Percentiles rank a stretch among this genome's conserved stretches.
Evolutionary conservation across 495 filamentous ascomycete species (phyloP).

Genomic region (Neohortaea acidophila): DNA sequence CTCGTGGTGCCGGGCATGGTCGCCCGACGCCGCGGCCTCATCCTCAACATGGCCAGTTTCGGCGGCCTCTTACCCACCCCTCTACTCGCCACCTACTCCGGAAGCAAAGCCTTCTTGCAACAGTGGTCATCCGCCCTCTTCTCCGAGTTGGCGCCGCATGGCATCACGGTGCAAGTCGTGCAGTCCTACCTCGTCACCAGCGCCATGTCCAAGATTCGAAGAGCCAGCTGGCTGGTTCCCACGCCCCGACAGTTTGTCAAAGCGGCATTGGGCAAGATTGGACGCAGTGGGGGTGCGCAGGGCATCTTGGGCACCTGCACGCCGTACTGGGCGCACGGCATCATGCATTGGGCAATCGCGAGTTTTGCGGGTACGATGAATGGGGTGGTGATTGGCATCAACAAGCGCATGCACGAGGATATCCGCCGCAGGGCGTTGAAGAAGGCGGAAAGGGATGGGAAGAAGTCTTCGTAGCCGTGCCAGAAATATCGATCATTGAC

Average conservation of each 20-base stretch:
- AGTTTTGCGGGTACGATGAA: conserved; percentile 53
- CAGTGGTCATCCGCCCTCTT: conserved; percentile 84
- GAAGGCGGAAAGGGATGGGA: conserved; percentile 72
- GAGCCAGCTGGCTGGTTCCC: conserved; percentile 59
- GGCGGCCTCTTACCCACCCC: conserved; percentile 83
- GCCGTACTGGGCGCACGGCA: conserved; percentile 79
- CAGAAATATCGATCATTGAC: too few species aligned
- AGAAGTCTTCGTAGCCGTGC: too few species aligned
- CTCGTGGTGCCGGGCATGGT: conserved; percentile 75
- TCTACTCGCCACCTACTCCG: conserved; percentile 89
- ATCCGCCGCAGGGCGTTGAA: conserved; percentile 78
- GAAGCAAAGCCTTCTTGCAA: conserved; percentile 95
- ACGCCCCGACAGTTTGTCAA: conserved; percentile 70
- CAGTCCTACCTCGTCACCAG: conserved; percentile 84
- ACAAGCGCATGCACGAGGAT: conserved; percentile 65
- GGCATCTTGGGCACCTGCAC: conserved; percentile 66
- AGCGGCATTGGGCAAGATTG: conserved; percentile 65
- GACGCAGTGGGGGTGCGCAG: conserved; percentile 58
- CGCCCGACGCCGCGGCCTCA: conserved; percentile 65
- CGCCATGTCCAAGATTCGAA: conserved; percentile 90
- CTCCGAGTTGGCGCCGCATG: conserved; percentile 61
- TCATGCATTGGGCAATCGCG: conserved; percentile 74
- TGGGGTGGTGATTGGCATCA: conserved; percentile 45
- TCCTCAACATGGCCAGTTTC: conserved; percentile 95
- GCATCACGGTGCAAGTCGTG: conserved; percentile 72